Evolutionary conservation across 2,329 filamentous ascomycete genomes (phyloP), one percentile per base, ranked within the genome.

Genomic region (Colletotrichum musicola): DNA sequence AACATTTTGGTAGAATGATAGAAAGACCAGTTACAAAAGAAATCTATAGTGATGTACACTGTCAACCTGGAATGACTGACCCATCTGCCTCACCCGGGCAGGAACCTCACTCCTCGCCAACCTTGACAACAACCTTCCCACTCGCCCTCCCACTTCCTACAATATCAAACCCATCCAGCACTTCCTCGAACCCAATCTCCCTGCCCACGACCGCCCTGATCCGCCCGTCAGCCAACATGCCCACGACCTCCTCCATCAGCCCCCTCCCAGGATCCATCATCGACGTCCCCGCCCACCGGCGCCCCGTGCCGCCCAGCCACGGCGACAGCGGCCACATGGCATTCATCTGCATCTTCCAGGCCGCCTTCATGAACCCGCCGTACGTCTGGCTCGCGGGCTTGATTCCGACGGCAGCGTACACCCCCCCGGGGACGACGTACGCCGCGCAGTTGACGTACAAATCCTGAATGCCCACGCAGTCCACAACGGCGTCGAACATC

Each of bases 391-490:
- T 75, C 1, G 76, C 79, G 38, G 82, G 76, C 12, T 79, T 76
- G 53, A 79, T 78, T 6, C 82, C 81, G 1, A 82, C 82, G 1
- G 81, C 82, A 0, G 81, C 77, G 69, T 83, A 86, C 20, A 77
- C 73, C 56, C 75, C 79, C 1, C 73, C 68, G 0, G 76, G 73
- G 46, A 77, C 75, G 40, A 86, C 77, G 67, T 82, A 86, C 4
- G 62, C 44, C 1, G 80, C 72, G 7, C 77, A 81, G 20, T 81
- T 68, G 9, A 72, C 64, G 72, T 83, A 88, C 20, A 88, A 75
- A 2, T 81, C 73, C 53, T 86, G 83, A 22, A 80, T 80, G 13
- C 86, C 86, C 4, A 84, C 79, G 51, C 82, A 83, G 71, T 88
- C 86, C 51, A 87, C 79, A 59, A 88, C 81, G 50, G 81, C 72